A percentile compares a stretch with the other conserved stretches of the same genome.
These are phyloP conservation scores for Bassia scoparia DNA, from an alignment of 148 eudicot species.

Conservation along the genomic window DNA sequence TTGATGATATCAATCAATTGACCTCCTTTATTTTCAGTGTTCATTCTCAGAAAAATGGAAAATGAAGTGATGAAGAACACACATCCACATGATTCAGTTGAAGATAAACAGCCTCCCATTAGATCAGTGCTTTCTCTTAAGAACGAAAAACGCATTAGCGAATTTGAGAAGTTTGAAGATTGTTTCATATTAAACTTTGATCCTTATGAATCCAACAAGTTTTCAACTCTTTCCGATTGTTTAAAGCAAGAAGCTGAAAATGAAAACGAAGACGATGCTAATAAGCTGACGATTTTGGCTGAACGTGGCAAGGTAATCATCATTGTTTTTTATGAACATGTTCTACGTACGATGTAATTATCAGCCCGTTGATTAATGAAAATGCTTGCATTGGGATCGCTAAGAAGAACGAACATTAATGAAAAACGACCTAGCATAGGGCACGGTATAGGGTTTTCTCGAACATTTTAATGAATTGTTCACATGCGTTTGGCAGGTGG, in stretches of 20 bases:
- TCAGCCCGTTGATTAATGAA: too few species aligned
- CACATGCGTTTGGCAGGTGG: constrained; percentile 35
- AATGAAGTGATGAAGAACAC: constrained; percentile 10
- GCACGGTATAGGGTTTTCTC: too few species aligned
- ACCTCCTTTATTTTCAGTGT: not conserved
- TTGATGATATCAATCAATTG: not conserved
- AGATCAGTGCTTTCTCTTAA: constrained; percentile 36
- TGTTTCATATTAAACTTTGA: constrained; percentile 53
- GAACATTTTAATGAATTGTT: not conserved
- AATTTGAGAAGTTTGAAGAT: constrained; percentile 42
- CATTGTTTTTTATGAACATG: too few species aligned
- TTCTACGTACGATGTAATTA: too few species aligned
- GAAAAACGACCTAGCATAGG: too few species aligned
- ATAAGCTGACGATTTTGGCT: constrained; percentile 29
- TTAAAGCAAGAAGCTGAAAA: constrained; percentile 9
- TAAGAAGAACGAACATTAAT: too few species aligned
- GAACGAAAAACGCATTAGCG: constrained; percentile 18
- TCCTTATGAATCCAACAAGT: constrained; percentile 17
- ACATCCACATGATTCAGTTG: not conserved
- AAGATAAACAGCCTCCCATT: constrained; percentile 19
- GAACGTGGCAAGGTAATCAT: constrained; percentile 47
- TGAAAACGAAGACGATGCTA: not conserved
- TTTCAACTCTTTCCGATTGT: not conserved
- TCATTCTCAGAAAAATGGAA: not conserved
- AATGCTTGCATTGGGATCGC: too few species aligned